Conservation (phyloP, 2,329 filamentous ascomycete species). For the Westerdykella sp. region DNA sequence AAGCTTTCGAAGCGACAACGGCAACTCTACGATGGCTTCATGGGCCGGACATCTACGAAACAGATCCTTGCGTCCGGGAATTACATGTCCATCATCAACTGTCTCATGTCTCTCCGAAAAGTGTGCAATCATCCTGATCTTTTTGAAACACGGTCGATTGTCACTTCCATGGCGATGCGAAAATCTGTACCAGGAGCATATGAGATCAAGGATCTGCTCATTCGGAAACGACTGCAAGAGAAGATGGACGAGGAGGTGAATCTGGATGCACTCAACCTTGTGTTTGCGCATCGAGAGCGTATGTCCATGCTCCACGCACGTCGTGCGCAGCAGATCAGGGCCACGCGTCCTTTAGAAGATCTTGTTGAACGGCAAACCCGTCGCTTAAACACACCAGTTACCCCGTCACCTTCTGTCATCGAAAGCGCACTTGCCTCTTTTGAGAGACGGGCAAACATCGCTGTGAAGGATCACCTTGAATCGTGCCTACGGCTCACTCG, state of each 20-base stretch:
- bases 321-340: conserved; percentile 47
- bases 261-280: conserved; percentile 71
- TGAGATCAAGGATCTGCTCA: conserved; percentile 62
- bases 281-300: conserved; percentile 63
- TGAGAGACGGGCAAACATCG: conserved; percentile 58
- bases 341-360: conserved; percentile 62
- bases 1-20: conserved; percentile 90
- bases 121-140: conserved; percentile 98
- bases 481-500: conserved; percentile 75
- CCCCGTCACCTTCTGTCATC: conserved; percentile 60
- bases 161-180: conserved; percentile 91
- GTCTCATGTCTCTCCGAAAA: conserved; percentile 92
- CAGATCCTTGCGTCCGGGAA: conserved; percentile 87
- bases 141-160: conserved; percentile 92
- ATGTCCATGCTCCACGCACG: conserved; percentile 48
- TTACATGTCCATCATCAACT: conserved; percentile 97
- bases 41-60: conserved; percentile 82
- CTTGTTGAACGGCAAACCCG: conserved; percentile 65
- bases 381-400: conserved; percentile 46
- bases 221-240: conserved; percentile 61
- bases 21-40: conserved; percentile 93
- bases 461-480: conserved; percentile 67
- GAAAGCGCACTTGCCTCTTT: conserved; percentile 65
- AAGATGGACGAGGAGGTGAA: conserved; percentile 60
- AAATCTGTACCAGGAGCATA: conserved; percentile 71